phyloP scores from a whole-genome alignment of 495 filamentous ascomycete species.

The Friedmanniomyces endolithicus region DNA sequence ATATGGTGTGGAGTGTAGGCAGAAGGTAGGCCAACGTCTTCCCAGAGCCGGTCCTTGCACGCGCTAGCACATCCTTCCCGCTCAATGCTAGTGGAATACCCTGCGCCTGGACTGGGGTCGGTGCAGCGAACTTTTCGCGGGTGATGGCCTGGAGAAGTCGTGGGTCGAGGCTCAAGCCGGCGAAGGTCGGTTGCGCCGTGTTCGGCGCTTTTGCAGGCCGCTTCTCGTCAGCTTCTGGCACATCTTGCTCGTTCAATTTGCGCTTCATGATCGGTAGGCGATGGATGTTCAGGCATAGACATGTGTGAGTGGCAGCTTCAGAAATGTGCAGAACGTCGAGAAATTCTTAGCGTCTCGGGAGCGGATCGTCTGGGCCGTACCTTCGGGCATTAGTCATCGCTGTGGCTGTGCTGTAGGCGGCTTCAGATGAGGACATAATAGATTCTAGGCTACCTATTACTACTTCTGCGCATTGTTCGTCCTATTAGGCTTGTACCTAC shows the following conservation, averaged over 20 bases:
- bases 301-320: not conserved
- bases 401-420: not conserved
- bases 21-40: conserved; percentile 98
- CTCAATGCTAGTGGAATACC: conserved; percentile 84
- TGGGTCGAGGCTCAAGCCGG: conserved; percentile 59
- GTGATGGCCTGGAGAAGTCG: conserved; percentile 76
- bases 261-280: conserved; percentile 42
- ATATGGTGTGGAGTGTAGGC: conserved; percentile 67
- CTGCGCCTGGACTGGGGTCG: conserved; percentile 73
- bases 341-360: not conserved
- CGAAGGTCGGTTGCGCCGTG: conserved; percentile 32
- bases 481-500: not conserved
- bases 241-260: conserved; percentile 41
- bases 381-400: not conserved
- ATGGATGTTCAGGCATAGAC: not conserved
- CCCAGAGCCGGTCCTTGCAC: conserved; percentile 84
- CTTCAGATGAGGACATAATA: not conserved
- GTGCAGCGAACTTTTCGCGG: conserved; percentile 68
- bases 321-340: not conserved
- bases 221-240: conserved; percentile 35
- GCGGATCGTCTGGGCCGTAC: not conserved
- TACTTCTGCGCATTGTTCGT: not conserved
- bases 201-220: not conserved
- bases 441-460: not conserved
- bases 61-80: conserved; percentile 80